Evolutionary conservation across 2,329 filamentous ascomycete species (phyloP), one percentile per base, ranked within the genome.

Genomic region (Colletotrichum tofieldiae): DNA sequence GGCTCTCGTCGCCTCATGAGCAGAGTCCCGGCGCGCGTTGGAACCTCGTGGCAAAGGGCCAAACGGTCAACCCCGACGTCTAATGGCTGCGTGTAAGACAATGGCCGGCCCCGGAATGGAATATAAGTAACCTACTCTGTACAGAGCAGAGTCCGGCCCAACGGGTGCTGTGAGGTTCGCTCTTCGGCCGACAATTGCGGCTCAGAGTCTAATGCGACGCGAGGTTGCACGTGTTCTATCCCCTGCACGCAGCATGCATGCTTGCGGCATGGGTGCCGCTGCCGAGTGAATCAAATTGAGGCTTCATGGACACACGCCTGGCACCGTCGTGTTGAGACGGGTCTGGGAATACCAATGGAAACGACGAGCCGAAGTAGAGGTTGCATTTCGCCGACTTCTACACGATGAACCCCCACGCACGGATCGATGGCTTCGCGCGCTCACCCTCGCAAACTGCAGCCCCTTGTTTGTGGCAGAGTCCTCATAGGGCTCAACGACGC

Each of bases 261-360:
- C n/a, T 49, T 20, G n/a, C 12, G 16, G 14, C 14, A 9, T 16
- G 12, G 3, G 37, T 43, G 23, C n/a, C n/a, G 12, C 35, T 58
- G 37, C 39, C 23, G 37, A 41, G 39, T 61, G 37, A 66, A 66
- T 54, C 20, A 59, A 59, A 61, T 54, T 56, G 62, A 71, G 62
- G 62, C 62, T 61, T 20, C 47, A 32, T 43, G 5, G 14, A 45
- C 52, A 45, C 52, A 37, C 32, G 52, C 47, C 65, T 35, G 45
- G 63, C 5, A 66, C 37, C 56, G 63, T 71, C 5, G 67, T 63
- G 66, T 14, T 29, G 39, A 5, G 18, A 41, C 18, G 62, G 47
- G 47, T 35, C 47, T n/a, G 14, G 9, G 2, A 11, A 49, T 41
- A 4, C 45, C 37, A 61, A 43, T 37, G 37, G n/a, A 20, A 23